These are phyloP conservation scores for Pontederia paniculata DNA, from an alignment of 176 grass and related monocot genomes.

Conservation along the genomic window DNA sequence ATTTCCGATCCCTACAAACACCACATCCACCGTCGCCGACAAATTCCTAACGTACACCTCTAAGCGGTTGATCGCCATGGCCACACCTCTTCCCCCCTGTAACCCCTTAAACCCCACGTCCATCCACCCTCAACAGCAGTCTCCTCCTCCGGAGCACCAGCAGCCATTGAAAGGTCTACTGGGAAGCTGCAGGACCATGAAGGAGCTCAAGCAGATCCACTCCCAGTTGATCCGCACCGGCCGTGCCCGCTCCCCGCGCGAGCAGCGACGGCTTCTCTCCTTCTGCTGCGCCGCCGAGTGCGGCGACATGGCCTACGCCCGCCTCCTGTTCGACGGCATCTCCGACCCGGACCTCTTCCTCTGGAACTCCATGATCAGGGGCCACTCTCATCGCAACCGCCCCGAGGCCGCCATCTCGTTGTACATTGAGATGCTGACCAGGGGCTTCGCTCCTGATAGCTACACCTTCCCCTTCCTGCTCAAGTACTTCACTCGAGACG, in stretches of 20 bases:
- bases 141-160: slow-evolving; percentile 3
- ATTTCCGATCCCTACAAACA: too few relatives aligned
- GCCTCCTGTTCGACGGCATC: slow-evolving; percentile 48
- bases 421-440: slow-evolving; percentile 45
- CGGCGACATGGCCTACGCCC: slow-evolving; percentile 23
- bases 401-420: slow-evolving; percentile 23
- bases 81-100: too few relatives aligned
- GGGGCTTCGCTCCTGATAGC: slow-evolving; percentile 34
- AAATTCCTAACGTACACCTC: too few relatives aligned
- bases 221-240: slow-evolving; percentile 29
- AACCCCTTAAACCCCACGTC: too few relatives aligned
- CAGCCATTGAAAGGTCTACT: slow-evolving; percentile 15
- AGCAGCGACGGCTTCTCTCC: slow-evolving; percentile 22
- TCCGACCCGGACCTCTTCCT: slow-evolving; percentile 6
- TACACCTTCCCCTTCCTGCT: slow-evolving; percentile 69
- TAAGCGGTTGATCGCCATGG: too few relatives aligned
- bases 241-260: neutral
- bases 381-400: neutral
- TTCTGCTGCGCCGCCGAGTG: slow-evolving; percentile 13
- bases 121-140: too few relatives aligned
- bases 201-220: slow-evolving; percentile 35
- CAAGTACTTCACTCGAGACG: slow-evolving; percentile 33
- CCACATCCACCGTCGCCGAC: too few relatives aligned
- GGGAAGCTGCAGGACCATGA: slow-evolving; percentile 27
- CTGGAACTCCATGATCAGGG: slow-evolving; percentile 16